phyloP scores from a whole-genome alignment of 2,329 filamentous ascomycete genomes.

The Calonectria pteridis region DNA sequence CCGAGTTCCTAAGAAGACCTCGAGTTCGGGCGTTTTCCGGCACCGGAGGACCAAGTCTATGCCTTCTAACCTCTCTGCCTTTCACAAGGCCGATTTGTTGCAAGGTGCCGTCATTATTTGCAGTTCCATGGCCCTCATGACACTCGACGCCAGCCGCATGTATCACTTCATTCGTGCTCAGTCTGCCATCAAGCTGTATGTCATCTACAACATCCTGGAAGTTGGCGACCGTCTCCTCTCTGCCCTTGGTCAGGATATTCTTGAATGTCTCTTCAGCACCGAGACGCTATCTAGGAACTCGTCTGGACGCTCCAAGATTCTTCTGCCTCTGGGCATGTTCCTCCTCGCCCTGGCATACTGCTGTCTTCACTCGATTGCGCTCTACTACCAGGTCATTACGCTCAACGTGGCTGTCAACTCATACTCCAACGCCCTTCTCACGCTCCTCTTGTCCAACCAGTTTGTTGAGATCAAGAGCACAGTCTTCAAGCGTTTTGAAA shows the following conservation, averaged over 20 bases:
- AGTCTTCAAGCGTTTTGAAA: conserved; percentile 98
- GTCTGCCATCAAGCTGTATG: conserved; percentile 97
- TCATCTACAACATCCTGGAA: conserved; percentile 98
- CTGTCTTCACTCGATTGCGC: conserved; percentile 84
- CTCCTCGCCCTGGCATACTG: conserved; percentile 88
- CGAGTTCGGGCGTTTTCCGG: conserved; percentile 55
- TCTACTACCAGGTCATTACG: conserved; percentile 98
- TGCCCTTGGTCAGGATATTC: conserved; percentile 93
- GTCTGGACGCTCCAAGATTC: conserved; percentile 90
- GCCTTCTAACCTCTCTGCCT: conserved; percentile 85
- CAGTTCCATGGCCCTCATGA: conserved; percentile 88
- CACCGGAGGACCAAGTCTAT: conserved; percentile 85
- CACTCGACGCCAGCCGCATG: conserved; percentile 95
- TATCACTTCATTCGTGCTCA: conserved; percentile 98
- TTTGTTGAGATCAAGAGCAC: conserved; percentile 99
- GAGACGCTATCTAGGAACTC: conserved; percentile 91
- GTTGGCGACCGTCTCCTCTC: conserved; percentile 91
- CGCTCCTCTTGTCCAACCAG: conserved; percentile 93
- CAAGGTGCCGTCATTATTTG: conserved; percentile 90
- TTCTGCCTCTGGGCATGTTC: conserved; percentile 93
- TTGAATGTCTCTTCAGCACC: conserved; percentile 94
- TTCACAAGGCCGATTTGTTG: conserved; percentile 94
- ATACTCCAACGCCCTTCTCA: conserved; percentile 95
- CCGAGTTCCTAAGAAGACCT: conserved; percentile 26
- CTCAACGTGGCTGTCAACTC: conserved; percentile 98